Percentiles rank a stretch among this genome's conserved stretches.
Conservation (phyloP, 1,284 basidiomycete genomes). For the Phellopilus nigrolimitatus region DNA sequence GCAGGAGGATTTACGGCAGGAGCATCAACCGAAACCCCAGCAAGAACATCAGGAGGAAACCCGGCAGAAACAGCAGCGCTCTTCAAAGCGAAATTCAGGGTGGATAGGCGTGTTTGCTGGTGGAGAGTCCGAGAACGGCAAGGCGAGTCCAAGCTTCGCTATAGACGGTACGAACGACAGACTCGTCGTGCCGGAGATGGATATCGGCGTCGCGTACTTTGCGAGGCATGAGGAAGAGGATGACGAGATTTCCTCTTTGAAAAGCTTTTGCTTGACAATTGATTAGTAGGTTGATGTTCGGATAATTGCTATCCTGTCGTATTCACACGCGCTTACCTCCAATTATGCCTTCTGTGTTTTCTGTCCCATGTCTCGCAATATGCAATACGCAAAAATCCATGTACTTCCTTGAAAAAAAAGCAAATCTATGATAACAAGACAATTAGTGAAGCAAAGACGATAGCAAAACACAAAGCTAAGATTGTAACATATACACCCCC, state of each 20-base stretch:
- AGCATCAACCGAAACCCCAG: too few species aligned
- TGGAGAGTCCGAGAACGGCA: neutral
- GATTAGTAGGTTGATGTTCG: too few species aligned
- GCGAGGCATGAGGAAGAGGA: slow-evolving; percentile 3
- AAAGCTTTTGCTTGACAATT: neutral
- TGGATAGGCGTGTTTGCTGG: slow-evolving; percentile 6
- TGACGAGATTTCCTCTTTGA: neutral
- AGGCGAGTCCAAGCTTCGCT: neutral
- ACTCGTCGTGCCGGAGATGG: slow-evolving; percentile 7
- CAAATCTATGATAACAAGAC: too few species aligned
- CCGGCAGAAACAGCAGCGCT: neutral
- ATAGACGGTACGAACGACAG: neutral
- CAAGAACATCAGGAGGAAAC: too few species aligned
- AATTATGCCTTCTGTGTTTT: too few species aligned
- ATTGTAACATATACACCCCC: slow-evolving; percentile 15
- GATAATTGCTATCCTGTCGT: too few species aligned
- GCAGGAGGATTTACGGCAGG: too few species aligned
- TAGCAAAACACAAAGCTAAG: neutral
- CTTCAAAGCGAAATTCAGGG: neutral
- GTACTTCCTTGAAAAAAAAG: too few species aligned
- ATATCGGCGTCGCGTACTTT: slow-evolving; percentile 5
- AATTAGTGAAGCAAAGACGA: too few species aligned
- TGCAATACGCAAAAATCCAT: too few species aligned
- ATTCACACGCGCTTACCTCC: too few species aligned
- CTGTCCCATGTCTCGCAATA: too few species aligned